Base-by-base conservation (phyloP, 2,329 filamentous ascomycete species). In the Rhytidhysteron rufulum region DNA sequence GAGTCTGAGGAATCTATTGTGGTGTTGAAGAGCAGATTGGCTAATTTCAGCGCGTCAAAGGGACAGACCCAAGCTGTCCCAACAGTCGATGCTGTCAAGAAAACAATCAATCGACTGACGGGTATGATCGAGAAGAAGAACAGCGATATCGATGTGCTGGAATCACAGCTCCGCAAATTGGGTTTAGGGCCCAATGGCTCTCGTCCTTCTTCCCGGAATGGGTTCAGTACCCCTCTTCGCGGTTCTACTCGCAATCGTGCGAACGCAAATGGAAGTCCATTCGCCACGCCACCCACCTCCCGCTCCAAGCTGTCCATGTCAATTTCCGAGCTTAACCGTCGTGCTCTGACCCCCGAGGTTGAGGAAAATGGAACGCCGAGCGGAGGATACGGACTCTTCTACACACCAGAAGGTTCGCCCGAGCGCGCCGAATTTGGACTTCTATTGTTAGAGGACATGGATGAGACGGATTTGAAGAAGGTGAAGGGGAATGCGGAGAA, bases 101-200 rank as follows among this genome's bases (percentile, higher is more conserved):
- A 86, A 44, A 98, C 93, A 1, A 95, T 98, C 50, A 74, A 75
- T 42, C 95, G 93, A 59, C 90, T 98, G 85, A 96, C 90, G 24
- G 79, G 74, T 44, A 91, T 96, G 84, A 86, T 86, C 0, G 88
- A 97, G 72, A 88, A 88, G 68, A 86, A 88, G 60, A 93, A 86
- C 58, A 87, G 85, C 42, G 91, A 97, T 54, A 82, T 98, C 38
- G 88, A 95, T 61, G 80, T 95, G 5, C 75, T 97, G 22, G 93
- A 97, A 67, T 80, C 83, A 34, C 87, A 95, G 60, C 80, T 98
- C 69, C 82, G 85, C 43, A 87, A 82, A 60, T 67, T 94, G 17
- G 63, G 66, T 3, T 20, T n/a, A 21, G 27, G 34, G 27, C 15
- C 44, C 21, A 53, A 54, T 13, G 32, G 41, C 19, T 52, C 41